Evolutionary conservation across 148 eudicot genomes (phyloP), one percentile per base, ranked within the genome.

Genomic region (Rhododendron ovatum): DNA sequence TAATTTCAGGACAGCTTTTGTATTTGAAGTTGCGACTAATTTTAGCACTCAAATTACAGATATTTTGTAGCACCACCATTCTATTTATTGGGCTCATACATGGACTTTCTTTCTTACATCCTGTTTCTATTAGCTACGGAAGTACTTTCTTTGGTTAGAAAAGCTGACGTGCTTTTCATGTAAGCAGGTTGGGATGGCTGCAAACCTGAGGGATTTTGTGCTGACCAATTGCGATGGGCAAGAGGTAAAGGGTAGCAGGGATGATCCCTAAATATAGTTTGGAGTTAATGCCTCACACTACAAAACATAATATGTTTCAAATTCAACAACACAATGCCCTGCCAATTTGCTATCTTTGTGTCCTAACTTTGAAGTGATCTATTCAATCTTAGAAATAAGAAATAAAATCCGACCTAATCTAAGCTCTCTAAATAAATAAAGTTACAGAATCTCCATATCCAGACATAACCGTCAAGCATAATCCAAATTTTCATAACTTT

Each of bases 171-270:
- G 41, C 75, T 85, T 82, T 53, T 26, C 47, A 71, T 82, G 41
- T 85, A 39, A 84, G 91, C 87, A 95, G 99, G 96, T 93, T 85
- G 98, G 95, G 71, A 91, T 97, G 98, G 98, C 99, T 85, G 98
- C 93, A 87, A 95, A 97, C 94, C 91, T 97, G 79, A 93, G 92
- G 90, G 94, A 97, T 84, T 94, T 86, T 86, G 87, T 92, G 85
- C 85, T 97, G 63, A 97, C 96, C 85, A 90, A 94, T 82, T 90
- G 90, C 78, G 92, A 94, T 80, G 98, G 99, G 74, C 79, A 86
- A 76, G 91, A 97, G 99, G 99, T 97, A 94, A 81, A 39, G 55
- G 12, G 7, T 63, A n/a, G 53, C 82, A 59, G 48, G 82, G 76
- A 63, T 35, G 43, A 55, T 30, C 61, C 30, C 57, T 47, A 35